Evolutionary conservation across 305 asterid genomes (phyloP), one percentile per base, ranked within the genome.

Genomic region (Solanum hybrid): DNA sequence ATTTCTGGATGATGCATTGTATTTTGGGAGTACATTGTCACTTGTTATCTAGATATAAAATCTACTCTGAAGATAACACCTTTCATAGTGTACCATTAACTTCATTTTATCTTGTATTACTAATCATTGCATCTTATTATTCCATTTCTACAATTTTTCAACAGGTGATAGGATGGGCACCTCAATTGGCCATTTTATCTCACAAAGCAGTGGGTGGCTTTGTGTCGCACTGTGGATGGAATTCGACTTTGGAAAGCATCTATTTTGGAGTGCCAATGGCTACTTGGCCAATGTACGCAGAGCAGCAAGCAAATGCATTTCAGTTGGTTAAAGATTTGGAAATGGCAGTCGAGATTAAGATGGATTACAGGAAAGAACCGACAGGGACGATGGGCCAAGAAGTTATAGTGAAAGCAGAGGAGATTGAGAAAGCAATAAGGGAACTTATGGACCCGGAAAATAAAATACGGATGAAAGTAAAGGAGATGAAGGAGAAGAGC

Each of bases 141-240:
- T 34, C 84, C 46, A 35, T 35, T 17, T 34, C 84, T 34, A 20
- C 46, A 2, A 77, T 20, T 77, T 77, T 20, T 6, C 82, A 32
- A 78, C 32, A 78, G 85, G 93, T 94, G 72, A 88, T 90, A 6
- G 95, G 95, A 13, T 95, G 97, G 97, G 95, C 94, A 0, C 94
- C 96, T 6, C 97, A 95, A 29, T 79, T 66, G 75, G 93, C 93
- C 13, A 93, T 93, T 71, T 88, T 94, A 17, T 86, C 95, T 10
- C 97, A 95, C 86, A 78, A 76, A 0, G 94, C 96, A 1, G 89
- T 93, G 13, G 94, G 95, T 0, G 97, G 98, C 0, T 95, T 95
- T 60, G 96, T 95, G 4, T 91, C 97, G 3, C 97, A 94, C 66
- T 93, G 96, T 24, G 95, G 97, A 0, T 94, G 97, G 97, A 78